Base-by-base conservation (phyloP, 306 rosid genomes). In the Quercus berberidifolia region DNA sequence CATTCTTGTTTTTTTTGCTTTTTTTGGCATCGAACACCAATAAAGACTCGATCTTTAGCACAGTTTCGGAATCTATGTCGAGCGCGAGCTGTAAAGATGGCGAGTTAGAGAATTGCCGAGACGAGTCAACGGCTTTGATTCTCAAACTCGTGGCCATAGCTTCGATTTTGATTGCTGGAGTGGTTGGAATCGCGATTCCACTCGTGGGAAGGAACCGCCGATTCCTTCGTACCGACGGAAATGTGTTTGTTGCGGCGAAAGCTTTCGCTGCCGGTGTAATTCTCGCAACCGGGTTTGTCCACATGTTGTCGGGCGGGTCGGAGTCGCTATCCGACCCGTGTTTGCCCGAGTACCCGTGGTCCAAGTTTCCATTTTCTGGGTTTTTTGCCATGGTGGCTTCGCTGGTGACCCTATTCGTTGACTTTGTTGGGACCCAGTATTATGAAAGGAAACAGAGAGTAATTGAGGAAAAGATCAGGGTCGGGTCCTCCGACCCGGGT, bases 201-300 rank as follows among this genome's bases (percentile, higher is more conserved):
- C 82, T 95, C 20, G 58, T 88, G 59, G 96, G 98, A 0, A 90
- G 52, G 67, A 89, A 85, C 55, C 83, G 92, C 1, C 73, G 88
- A 1, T 89, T 87, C 60, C 92, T 95, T 17, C 86, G 87, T 5
- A 89, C 97, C 6, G 99, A 95, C 63, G 87, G 99, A 1, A 93
- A 83, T 79, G 81, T 91, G 55, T 95, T 95, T 67, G 91, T 95
- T 0, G 89, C 90, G 0, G 87, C 97, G 0, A 94, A 95, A 74
- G 96, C 99, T 4, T 96, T 96, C 59, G 98, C 99, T 7, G 99
- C 99, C 5, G 98, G 99, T 0, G 99, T 96, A 1, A 96, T 96
- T 49, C 91, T 96, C 0, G 94, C 98, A 2, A 96, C 99, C 21
- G 99, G 96, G 0, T 96, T 96, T 58, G 99, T 96, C 31, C 99